Evolutionary conservation across 768 basidiomycete species (phyloP).

Genomic region (Galerina marginata): DNA sequence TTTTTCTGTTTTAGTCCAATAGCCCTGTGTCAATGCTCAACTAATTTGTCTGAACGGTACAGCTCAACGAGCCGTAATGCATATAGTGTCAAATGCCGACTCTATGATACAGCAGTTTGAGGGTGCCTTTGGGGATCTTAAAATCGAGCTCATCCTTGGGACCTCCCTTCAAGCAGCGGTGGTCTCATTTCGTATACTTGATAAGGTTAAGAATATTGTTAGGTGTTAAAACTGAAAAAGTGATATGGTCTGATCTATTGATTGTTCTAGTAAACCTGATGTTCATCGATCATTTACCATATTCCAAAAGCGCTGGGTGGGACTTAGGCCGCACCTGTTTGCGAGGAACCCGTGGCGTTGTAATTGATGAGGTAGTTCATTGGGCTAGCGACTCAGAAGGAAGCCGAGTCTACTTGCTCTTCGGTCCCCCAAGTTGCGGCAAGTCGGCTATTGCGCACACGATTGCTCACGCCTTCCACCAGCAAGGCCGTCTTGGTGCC

Average conservation of each 20-base stretch:
- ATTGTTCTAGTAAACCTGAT: constrained; percentile 1
- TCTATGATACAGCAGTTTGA: constrained; percentile 11
- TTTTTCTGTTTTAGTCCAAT: neutral
- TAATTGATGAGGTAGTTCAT: constrained; percentile 4
- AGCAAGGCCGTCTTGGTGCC: constrained; percentile 1
- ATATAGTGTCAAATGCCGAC: constrained; percentile 9
- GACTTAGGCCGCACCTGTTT: constrained; percentile 1
- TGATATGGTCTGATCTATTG: neutral
- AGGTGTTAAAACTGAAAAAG: neutral
- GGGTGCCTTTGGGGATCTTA: constrained; percentile 10
- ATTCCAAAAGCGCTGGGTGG: constrained; percentile 1
- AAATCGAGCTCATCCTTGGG: constrained; percentile 12
- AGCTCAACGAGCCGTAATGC: constrained; percentile 12
- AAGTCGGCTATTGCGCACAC: constrained; percentile 13
- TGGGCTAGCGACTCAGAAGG: neutral
- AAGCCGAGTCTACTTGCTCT: constrained; percentile 6
- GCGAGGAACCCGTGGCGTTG: neutral
- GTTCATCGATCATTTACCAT: constrained; percentile 1
- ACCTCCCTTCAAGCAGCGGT: constrained; percentile 10
- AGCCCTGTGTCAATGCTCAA: too few relatives aligned
- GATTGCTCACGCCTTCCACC: constrained; percentile 1
- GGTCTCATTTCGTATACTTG: constrained; percentile 12
- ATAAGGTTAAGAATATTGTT: constrained; percentile 11
- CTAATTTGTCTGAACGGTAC: too few relatives aligned
- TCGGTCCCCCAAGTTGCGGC: neutral